Conservation (phyloP, 208 protist genomes). For the Trichomonas tenax region DNA sequence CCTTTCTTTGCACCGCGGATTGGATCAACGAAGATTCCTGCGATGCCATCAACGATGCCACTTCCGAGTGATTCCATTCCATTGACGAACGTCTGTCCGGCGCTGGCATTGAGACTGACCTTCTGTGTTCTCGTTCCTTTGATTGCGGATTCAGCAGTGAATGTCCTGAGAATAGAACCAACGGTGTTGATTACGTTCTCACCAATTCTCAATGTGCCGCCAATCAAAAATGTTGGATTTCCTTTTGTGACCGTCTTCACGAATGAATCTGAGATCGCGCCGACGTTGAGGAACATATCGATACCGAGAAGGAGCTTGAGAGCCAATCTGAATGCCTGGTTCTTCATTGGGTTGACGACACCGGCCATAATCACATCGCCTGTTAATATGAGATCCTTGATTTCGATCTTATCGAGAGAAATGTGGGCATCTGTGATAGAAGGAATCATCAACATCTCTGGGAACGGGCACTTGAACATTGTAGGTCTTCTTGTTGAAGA, state of each 20-base stretch:
- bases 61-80: background rate
- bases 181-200: background rate
- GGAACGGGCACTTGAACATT: background rate
- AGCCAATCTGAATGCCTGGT: background rate
- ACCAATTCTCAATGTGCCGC: background rate
- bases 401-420: background rate
- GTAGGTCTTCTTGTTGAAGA: background rate
- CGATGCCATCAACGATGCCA: background rate
- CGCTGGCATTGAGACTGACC: background rate
- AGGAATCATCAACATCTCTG: background rate
- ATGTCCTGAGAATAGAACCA: background rate
- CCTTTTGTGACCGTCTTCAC: background rate
- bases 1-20: background rate
- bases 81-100: background rate
- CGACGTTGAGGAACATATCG: background rate
- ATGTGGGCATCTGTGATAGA: background rate
- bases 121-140: background rate
- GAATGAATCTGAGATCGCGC: background rate
- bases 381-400: background rate
- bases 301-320: background rate
- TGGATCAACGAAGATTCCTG: background rate
- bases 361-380: background rate
- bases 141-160: background rate
- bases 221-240: background rate
- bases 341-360: background rate